Percentiles rank a stretch among this genome's conserved stretches.
These are phyloP conservation scores for Perkinsus marinus DNA, from an alignment of 169 alveolate species.

Conservation along the genomic window DNA sequence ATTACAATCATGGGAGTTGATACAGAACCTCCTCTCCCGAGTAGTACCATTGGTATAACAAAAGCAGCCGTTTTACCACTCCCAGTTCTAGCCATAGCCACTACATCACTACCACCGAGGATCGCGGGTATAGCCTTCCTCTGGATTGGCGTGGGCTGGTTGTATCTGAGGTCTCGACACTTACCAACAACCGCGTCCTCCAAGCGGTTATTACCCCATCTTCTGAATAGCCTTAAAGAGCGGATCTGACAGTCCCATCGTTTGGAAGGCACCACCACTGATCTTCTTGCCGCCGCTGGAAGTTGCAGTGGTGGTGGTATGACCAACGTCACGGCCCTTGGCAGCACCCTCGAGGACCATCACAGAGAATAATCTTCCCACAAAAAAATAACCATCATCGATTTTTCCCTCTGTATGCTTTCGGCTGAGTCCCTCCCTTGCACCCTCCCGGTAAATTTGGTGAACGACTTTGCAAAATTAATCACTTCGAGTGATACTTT, in stretches of 20 bases:
- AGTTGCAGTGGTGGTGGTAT: too few relatives aligned
- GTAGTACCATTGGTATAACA: constrained; percentile 66
- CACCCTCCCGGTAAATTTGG: too few relatives aligned
- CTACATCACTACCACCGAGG: constrained; percentile 59
- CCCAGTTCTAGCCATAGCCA: constrained; percentile 79
- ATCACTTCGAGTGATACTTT: neutral
- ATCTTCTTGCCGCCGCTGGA: neutral
- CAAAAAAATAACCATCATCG: neutral
- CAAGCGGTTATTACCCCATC: neutral
- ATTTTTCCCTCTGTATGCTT: neutral
- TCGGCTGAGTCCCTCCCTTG: neutral
- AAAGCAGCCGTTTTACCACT: constrained; percentile 85
- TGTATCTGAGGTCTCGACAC: constrained; percentile 24
- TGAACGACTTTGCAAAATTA: neutral
- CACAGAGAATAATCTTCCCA: neutral
- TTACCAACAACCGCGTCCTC: neutral
- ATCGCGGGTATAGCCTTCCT: constrained; percentile 66
- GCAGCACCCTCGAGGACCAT: neutral
- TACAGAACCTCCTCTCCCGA: neutral
- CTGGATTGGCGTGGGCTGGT: constrained; percentile 81
- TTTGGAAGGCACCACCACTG: neutral
- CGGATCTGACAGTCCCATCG: neutral
- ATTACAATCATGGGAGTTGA: neutral
- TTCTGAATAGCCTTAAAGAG: neutral
- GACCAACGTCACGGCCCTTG: neutral